Evolutionary conservation across 1,284 basidiomycete genomes (phyloP).

Genomic region (Earliella scabrosa): DNA sequence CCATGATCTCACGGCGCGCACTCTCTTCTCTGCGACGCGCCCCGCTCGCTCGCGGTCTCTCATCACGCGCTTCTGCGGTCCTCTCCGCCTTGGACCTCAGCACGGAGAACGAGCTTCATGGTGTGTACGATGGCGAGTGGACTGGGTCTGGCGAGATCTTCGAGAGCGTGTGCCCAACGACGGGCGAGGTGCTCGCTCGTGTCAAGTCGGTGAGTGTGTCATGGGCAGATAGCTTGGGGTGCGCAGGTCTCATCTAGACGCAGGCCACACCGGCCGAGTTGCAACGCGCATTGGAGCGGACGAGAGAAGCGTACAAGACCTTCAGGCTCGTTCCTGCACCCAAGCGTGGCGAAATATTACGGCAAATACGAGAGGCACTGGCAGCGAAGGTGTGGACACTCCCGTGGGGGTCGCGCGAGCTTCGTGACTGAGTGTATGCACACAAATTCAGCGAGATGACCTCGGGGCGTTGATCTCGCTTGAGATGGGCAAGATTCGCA

Average conservation of each 20-base stretch:
- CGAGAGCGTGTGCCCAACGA: constrained; percentile 74
- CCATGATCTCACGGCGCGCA: constrained; percentile 21
- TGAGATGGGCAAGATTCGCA: constrained; percentile 96
- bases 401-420: neutral
- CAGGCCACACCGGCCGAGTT: constrained; percentile 75
- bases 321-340: constrained; percentile 87
- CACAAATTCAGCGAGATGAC: constrained; percentile 61
- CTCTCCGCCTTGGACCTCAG: constrained; percentile 68
- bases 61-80: constrained; percentile 65
- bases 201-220: constrained; percentile 59
- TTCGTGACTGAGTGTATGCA: neutral
- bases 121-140: constrained; percentile 83
- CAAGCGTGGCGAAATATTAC: constrained; percentile 83
- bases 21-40: constrained; percentile 17
- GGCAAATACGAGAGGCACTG: constrained; percentile 88
- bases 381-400: constrained; percentile 63
- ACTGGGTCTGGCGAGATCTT: constrained; percentile 73
- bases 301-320: constrained; percentile 70
- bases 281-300: constrained; percentile 60
- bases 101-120: constrained; percentile 49
- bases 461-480: constrained; percentile 85
- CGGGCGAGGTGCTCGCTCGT: constrained; percentile 73
- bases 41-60: constrained; percentile 42
- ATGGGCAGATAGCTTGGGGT: neutral
- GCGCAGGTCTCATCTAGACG: neutral